Evolutionary conservation across 257 asterid species (phyloP).

Genomic region (Solanum infundibuliforme): DNA sequence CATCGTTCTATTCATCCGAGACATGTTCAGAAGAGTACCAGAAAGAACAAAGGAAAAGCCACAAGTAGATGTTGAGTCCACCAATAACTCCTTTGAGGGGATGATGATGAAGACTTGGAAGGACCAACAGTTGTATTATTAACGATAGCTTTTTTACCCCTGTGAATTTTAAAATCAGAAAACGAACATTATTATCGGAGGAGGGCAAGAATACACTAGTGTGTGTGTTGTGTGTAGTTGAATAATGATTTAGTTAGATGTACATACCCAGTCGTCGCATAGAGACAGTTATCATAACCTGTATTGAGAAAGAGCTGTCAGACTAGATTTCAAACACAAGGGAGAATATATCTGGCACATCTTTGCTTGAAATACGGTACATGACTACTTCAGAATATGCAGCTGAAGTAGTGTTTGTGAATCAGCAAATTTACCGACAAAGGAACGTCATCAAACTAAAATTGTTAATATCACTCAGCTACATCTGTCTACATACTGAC

Average conservation of each 20-base stretch:
- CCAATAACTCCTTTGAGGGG: background rate
- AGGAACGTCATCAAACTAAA: background rate
- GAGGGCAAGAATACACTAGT: background rate
- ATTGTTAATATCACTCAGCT: background rate
- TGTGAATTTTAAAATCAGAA: conserved; percentile 10
- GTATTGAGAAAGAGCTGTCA: conserved; percentile 8
- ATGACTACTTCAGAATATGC: background rate
- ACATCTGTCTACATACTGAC: background rate
- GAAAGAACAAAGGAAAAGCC: conserved; percentile 29
- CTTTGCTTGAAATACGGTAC: background rate
- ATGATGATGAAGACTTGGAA: conserved; percentile 41
- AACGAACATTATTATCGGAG: background rate
- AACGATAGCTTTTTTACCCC: conserved; percentile 49
- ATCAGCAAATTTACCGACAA: background rate
- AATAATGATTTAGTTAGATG: background rate
- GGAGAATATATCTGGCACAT: background rate
- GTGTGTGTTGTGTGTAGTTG: background rate
- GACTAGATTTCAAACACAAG: background rate
- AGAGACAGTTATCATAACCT: conserved; percentile 87
- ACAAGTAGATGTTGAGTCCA: conserved; percentile 22
- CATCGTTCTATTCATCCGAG: background rate
- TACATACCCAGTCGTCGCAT: conserved; percentile 52
- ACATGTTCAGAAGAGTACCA: background rate
- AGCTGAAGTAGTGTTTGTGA: background rate
- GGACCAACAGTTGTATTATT: conserved; percentile 30